A percentile compares a stretch with the other conserved stretches of the same genome.
These are phyloP conservation scores for Cladophialophora immunda DNA, from an alignment of 2,329 filamentous ascomycete genomes.

Conservation along the genomic window DNA sequence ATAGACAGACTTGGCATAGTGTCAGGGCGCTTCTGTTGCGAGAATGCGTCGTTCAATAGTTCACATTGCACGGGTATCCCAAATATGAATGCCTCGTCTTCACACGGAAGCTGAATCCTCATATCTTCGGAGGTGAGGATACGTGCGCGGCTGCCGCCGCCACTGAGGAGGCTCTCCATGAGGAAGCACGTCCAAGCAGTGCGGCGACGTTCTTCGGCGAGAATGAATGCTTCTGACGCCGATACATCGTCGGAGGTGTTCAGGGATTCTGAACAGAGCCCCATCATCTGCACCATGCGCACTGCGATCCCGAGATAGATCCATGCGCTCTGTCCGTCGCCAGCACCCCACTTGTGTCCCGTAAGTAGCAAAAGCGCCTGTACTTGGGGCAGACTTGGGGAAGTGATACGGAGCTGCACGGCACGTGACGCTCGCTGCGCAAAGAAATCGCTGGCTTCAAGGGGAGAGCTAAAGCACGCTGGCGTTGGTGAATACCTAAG, in stretches of 20 bases:
- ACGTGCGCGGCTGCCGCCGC: not conserved
- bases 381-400: not conserved
- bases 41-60: not conserved
- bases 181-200: conserved; percentile 4
- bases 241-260: not conserved
- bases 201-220: conserved; percentile 2
- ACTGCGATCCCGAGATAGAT: not conserved
- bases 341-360: conserved; percentile 1
- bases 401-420: not conserved
- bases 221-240: not conserved
- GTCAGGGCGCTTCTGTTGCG: not conserved
- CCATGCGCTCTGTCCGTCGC: conserved; percentile 1
- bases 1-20: not conserved
- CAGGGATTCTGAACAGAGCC: not conserved
- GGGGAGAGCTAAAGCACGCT: not conserved
- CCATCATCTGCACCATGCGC: conserved; percentile 5
- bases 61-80: not conserved
- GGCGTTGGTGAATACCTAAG: not conserved
- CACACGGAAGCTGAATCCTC: conserved; percentile 2
- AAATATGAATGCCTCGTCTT: not conserved
- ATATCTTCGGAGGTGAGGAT: not conserved
- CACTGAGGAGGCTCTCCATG: conserved; percentile 5
- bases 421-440: not conserved
- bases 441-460: conserved; percentile 4
- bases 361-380: not conserved